Conservation (phyloP, 208 protist species). For the Trypanosoma lewisi region DNA sequence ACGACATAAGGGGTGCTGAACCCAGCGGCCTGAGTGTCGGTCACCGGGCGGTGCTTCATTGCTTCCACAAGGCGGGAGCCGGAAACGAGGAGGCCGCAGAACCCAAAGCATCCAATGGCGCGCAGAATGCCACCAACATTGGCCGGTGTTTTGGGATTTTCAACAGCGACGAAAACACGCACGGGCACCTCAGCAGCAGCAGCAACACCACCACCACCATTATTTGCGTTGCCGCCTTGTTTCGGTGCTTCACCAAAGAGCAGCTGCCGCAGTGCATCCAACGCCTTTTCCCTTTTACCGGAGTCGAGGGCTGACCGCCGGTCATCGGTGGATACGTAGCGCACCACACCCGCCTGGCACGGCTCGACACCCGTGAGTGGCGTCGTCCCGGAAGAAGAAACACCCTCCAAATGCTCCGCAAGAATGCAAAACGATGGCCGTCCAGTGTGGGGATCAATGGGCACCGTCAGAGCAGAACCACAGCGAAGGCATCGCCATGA, state of each 20-base stretch:
- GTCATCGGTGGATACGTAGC: background rate
- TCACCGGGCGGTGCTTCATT: conserved; percentile 20
- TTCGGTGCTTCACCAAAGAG: conserved; percentile 1
- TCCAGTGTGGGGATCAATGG: conserved; percentile 33
- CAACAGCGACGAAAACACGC: conserved; percentile 53
- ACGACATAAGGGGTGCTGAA: conserved; percentile 31
- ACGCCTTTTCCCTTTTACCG: background rate
- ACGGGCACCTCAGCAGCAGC: background rate
- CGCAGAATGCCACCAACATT: conserved; percentile 69
- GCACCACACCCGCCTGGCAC: background rate
- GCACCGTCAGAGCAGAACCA: conserved; percentile 24
- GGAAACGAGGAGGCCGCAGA: conserved; percentile 47
- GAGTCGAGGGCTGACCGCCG: background rate
- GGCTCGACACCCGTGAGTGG: conserved; percentile 6
- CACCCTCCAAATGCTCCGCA: conserved; percentile 48
- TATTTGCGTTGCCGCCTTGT: background rate
- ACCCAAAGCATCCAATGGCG: conserved; percentile 52
- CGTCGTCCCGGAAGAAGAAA: conserved; percentile 2
- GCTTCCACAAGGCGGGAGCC: conserved; percentile 49
- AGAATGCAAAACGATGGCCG: conserved; percentile 36
- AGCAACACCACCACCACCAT: background rate
- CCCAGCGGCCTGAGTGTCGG: conserved; percentile 44
- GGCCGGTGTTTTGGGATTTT: conserved; percentile 69
- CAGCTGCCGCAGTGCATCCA: conserved; percentile 5
- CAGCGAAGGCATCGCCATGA: conserved; percentile 50